phyloP scores from a whole-genome alignment of 306 rosid species.

The Canavalia ensiformis region DNA sequence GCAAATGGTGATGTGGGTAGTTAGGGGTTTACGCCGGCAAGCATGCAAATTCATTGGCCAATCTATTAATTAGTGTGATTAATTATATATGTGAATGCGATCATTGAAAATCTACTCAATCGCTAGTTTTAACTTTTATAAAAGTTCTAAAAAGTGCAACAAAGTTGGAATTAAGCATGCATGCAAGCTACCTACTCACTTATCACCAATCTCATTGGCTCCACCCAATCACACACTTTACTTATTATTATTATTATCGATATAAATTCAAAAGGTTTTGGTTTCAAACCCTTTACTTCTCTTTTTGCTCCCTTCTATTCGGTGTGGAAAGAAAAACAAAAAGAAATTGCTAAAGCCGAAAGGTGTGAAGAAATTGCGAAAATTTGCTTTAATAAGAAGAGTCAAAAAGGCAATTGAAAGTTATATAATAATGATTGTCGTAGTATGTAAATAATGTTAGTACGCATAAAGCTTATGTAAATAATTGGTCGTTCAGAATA shows the following conservation, averaged over 20 bases:
- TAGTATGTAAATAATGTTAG: not conserved
- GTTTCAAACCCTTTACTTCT: conserved; percentile 4
- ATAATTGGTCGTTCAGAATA: too few relatives aligned
- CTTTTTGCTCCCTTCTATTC: conserved; percentile 7
- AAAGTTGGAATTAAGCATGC: conserved; percentile 44
- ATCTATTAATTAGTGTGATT: conserved; percentile 12
- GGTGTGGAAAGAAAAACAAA: conserved; percentile 13
- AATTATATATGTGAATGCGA: conserved; percentile 12
- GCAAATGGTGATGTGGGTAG: conserved; percentile 14
- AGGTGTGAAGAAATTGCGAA: conserved; percentile 3
- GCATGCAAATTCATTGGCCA: conserved; percentile 32
- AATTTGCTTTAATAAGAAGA: conserved; percentile 13
- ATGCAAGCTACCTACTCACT: conserved; percentile 33
- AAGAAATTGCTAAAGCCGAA: conserved; percentile 10
- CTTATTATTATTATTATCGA: not conserved
- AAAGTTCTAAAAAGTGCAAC: not conserved
- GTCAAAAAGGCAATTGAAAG: conserved; percentile 20
- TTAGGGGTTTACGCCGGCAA: not conserved
- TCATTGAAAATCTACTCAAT: conserved; percentile 38
- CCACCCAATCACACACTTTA: conserved; percentile 9
- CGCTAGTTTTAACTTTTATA: not conserved
- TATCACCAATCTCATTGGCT: conserved; percentile 32
- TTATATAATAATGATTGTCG: not conserved
- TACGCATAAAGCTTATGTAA: too few relatives aligned
- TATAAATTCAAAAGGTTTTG: not conserved